Evolutionary conservation across 257 asterid genomes (phyloP).

Genomic region (Eucommia ulmoides): DNA sequence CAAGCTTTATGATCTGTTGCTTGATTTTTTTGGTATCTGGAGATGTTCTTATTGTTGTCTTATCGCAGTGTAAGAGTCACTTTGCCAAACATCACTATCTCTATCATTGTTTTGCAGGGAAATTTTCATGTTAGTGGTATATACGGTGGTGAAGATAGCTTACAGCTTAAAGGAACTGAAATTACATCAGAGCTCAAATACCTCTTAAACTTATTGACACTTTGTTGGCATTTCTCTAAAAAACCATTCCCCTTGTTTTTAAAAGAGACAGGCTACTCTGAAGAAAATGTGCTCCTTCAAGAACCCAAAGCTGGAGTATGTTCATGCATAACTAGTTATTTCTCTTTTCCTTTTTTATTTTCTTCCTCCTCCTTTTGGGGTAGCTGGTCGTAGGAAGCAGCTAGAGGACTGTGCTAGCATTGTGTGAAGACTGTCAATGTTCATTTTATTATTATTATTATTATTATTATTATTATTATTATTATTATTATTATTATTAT

Average conservation of each 20-base stretch:
- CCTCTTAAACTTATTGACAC: conserved; percentile 71
- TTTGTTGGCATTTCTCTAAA: conserved; percentile 97
- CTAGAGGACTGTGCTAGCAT: no score
- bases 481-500: no score
- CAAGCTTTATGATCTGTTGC: no score
- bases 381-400: no score
- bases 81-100: no score
- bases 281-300: conserved; percentile 81
- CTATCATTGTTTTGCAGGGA: conserved; percentile 74
- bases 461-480: no score
- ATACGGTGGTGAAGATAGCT: conserved; percentile 75
- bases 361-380: no score
- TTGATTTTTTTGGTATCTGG: no score
- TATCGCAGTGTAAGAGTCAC: no score
- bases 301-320: conserved; percentile 99
- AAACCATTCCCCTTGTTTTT: conserved; percentile 71
- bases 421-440: no score
- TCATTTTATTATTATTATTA: no score
- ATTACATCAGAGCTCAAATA: conserved; percentile 61
- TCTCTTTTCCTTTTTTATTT: background rate
- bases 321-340: background rate
- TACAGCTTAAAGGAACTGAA: conserved; percentile 68
- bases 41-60: no score
- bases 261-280: conserved; percentile 83
- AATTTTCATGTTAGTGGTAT: conserved; percentile 57